Conservation (phyloP, 148 eudicot species). For the Dysphania ambrosioides region DNA sequence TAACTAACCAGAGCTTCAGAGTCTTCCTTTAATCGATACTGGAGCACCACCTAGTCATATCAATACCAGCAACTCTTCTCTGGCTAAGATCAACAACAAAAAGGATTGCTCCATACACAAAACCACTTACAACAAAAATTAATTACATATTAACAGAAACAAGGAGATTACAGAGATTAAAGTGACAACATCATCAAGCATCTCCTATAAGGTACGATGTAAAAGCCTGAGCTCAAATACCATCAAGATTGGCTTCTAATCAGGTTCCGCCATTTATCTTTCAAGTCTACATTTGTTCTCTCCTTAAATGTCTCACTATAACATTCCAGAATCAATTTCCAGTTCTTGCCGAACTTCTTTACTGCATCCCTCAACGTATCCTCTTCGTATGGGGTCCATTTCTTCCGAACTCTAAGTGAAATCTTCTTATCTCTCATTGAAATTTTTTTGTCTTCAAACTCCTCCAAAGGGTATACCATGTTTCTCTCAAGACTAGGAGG, state of each 20-base stretch:
- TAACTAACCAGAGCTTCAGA: neutral
- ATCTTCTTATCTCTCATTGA: slow-evolving; percentile 44
- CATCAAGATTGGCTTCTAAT: slow-evolving; percentile 7
- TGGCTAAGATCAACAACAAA: neutral
- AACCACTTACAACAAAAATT: slow-evolving; percentile 16
- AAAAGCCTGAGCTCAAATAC: neutral
- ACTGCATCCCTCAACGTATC: slow-evolving; percentile 66
- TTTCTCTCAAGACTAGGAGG: slow-evolving; percentile 43
- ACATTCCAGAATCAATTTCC: slow-evolving; percentile 46
- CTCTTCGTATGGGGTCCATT: slow-evolving; percentile 64
- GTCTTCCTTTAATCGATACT: no score
- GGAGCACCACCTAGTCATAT: neutral
- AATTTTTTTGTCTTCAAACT: slow-evolving; percentile 14
- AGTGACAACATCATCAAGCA: neutral
- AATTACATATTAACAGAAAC: neutral
- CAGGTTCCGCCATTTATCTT: slow-evolving; percentile 89
- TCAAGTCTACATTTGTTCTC: slow-evolving; percentile 73
- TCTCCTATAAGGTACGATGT: neutral
- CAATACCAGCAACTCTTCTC: neutral
- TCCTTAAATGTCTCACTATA: slow-evolving; percentile 43
- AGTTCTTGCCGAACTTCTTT: slow-evolving; percentile 47
- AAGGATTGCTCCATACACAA: slow-evolving; percentile 5
- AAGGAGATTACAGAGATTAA: neutral
- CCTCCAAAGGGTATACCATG: slow-evolving; percentile 40
- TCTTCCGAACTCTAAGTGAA: no score